Percentiles rank a stretch among this genome's conserved stretches.
Conservation (phyloP, 495 filamentous ascomycete species). For the Penicillium coffeae region DNA sequence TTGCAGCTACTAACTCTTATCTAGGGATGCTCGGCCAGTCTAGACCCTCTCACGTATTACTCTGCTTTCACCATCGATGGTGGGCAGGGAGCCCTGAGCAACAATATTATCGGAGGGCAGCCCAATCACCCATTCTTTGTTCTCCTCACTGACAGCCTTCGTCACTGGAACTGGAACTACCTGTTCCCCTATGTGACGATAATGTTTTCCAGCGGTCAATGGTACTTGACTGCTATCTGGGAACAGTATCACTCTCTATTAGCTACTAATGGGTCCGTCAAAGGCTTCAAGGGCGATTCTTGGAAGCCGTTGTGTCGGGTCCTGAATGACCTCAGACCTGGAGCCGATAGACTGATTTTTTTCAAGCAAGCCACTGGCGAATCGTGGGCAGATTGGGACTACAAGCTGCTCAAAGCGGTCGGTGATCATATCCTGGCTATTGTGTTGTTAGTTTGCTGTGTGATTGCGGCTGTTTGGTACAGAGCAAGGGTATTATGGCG, state of each 20-base stretch:
- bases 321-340: constrained; percentile 40
- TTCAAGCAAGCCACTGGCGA: constrained; percentile 40
- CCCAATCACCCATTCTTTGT: constrained; percentile 14
- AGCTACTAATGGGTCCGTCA: neutral
- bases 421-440: constrained; percentile 30
- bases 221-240: constrained; percentile 19
- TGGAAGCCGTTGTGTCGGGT: constrained; percentile 18
- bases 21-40: constrained; percentile 15
- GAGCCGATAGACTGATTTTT: constrained; percentile 35
- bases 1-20: too few species aligned
- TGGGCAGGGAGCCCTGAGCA: constrained; percentile 13
- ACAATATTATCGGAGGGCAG: constrained; percentile 14
- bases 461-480: neutral
- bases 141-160: constrained; percentile 12
- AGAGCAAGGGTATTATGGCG: neutral
- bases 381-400: constrained; percentile 42
- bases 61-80: constrained; percentile 15
- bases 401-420: constrained; percentile 18
- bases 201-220: constrained; percentile 13
- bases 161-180: constrained; percentile 8
- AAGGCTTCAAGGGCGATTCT: neutral
- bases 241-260: constrained; percentile 14
- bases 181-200: constrained; percentile 14
- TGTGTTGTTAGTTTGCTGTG: neutral
- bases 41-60: constrained; percentile 16